These are phyloP conservation scores for Cyanodermella asteris DNA, from an alignment of 2,329 filamentous ascomycete species.

Conservation along the genomic window DNA sequence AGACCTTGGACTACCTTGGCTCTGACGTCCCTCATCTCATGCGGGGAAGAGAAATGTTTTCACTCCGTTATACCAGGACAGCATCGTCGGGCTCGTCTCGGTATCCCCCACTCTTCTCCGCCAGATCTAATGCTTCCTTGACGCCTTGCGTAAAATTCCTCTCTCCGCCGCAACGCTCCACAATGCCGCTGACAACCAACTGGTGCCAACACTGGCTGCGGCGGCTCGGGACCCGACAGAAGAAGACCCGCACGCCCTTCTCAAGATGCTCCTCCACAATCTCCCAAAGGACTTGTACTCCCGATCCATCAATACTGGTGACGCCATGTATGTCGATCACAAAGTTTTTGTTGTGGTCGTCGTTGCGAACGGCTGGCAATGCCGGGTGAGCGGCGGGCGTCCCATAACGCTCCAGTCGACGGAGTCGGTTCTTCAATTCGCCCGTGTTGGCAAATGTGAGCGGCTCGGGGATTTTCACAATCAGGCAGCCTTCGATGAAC, in stretches of 20 bases:
- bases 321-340: slow-evolving; percentile 98
- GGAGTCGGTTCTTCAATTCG: slow-evolving; percentile 63
- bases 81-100: slow-evolving; percentile 5
- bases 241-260: slow-evolving; percentile 39
- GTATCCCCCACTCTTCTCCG: slow-evolving; percentile 36
- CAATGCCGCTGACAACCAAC: slow-evolving; percentile 62
- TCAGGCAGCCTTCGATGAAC: slow-evolving; percentile 76
- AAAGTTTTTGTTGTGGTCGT: slow-evolving; percentile 73
- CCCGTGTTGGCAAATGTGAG: slow-evolving; percentile 94
- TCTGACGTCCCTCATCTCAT: too few relatives aligned
- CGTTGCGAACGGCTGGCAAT: slow-evolving; percentile 51
- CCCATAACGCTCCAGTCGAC: slow-evolving; percentile 77
- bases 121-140: slow-evolving; percentile 60
- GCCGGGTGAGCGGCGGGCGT: slow-evolving; percentile 68
- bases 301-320: slow-evolving; percentile 78
- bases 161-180: slow-evolving; percentile 59
- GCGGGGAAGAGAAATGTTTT: too few relatives aligned
- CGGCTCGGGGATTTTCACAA: slow-evolving; percentile 94
- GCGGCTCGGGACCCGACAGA: slow-evolving; percentile 30
- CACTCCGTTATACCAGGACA: neutral
- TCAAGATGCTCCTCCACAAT: slow-evolving; percentile 68
- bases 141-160: slow-evolving; percentile 64
- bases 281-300: slow-evolving; percentile 73
- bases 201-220: slow-evolving; percentile 42
- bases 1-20: too few relatives aligned